phyloP scores from a whole-genome alignment of 169 alveolate genomes.

The Eimeria brunetti region DNA sequence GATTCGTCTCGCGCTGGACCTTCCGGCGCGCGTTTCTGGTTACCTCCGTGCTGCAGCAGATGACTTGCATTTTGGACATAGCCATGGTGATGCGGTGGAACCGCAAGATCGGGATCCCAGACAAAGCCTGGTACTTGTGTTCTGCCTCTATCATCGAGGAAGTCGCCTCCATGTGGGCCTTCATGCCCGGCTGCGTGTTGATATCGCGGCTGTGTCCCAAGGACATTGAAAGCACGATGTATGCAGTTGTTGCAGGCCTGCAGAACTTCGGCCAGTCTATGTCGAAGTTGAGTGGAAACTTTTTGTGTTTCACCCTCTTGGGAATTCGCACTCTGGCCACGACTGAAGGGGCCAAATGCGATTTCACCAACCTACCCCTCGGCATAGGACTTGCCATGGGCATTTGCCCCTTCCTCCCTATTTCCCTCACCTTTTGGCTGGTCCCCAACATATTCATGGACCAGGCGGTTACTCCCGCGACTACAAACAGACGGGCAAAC shows the following conservation, averaged over 20 bases:
- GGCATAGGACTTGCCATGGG: constrained; percentile 59
- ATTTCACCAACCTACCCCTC: constrained; percentile 55
- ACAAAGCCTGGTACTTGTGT: constrained; percentile 78
- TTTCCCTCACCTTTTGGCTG: constrained; percentile 77
- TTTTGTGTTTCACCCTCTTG: constrained; percentile 35
- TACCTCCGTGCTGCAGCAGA: constrained; percentile 62
- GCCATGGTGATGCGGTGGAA: constrained; percentile 78
- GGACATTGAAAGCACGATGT: constrained; percentile 70
- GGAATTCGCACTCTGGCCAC: constrained; percentile 66
- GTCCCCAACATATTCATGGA: constrained; percentile 74
- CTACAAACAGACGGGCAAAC: not conserved
- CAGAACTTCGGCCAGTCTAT: constrained; percentile 66
- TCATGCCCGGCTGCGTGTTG: constrained; percentile 76
- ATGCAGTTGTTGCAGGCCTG: constrained; percentile 80
- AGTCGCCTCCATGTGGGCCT: constrained; percentile 76
- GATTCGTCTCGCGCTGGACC: constrained; percentile 69
- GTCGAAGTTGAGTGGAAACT: constrained; percentile 73
- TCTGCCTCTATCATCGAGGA: constrained; percentile 68
- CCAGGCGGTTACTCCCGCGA: constrained; percentile 6
- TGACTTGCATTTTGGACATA: constrained; percentile 63
- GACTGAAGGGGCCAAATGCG: constrained; percentile 50
- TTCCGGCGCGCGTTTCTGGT: constrained; percentile 73
- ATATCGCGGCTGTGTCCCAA: constrained; percentile 70
- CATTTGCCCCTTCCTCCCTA: constrained; percentile 54
- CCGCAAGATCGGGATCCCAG: constrained; percentile 62